Base-by-base conservation (phyloP, 148 eudicot species). In the Arbutus unedo region DNA sequence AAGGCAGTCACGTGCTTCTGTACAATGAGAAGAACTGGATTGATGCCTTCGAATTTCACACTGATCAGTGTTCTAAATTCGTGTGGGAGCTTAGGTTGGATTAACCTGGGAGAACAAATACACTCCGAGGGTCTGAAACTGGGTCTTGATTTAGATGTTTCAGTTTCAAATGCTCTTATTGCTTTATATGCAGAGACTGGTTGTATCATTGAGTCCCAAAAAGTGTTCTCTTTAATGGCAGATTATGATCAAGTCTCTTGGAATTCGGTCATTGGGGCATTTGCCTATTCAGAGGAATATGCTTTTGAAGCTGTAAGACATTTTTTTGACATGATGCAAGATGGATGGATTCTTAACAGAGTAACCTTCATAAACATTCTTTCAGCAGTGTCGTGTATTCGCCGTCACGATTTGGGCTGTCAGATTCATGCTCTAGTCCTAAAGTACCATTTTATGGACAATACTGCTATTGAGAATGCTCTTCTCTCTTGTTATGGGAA, bases 401-500 rank as follows among this genome's bases (percentile, higher is more conserved):
- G 91, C 13, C 80, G 57, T 81, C 64, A 82, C 70, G 87, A 89
- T 78, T 62, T 94, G 82, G 85, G 85, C 18, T 83, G 82, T 79
- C 98, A 93, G 78, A 82, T 94, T 83, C 98, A 94, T 74, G 91
- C 88, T 38, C 75, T 93, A 73, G 91, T 82, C 16, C 78, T 91
- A 51, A 94, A 94, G 83, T 82, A 87, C 79, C 50, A 55, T 75
- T 67, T 84, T 41, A 79, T 86, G 77, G 82, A 86, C 77, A 88
- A 89, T 71, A 82, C 81, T 43, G 85, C 88, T 43, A 82, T 93
- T 77, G 90, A 87, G 79, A 94, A 91, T 78, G 90, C 96, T 14
- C 91, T 94, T 31, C 89, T 93, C 31, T 85, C 90, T 83, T 94
- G 92, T 85, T 94, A 94, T 83, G 95, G 98, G n/a, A 94, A 93